Evolutionary conservation across 352 stramenopile species (phyloP), one percentile per base, ranked within the genome.

Genomic region (Nothophytophthora sp.): DNA sequence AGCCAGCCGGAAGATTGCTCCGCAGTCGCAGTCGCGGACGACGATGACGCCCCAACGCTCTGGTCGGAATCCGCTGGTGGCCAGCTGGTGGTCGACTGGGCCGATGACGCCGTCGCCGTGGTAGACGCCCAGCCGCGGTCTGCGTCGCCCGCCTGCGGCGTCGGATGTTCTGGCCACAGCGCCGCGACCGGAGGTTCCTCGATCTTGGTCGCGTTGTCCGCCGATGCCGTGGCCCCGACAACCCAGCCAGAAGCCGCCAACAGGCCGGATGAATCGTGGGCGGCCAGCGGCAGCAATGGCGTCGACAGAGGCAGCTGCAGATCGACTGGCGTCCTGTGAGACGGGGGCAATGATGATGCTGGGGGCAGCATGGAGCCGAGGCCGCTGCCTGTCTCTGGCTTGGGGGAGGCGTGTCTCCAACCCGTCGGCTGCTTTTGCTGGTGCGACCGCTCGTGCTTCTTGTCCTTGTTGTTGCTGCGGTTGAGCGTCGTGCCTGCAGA

Each of bases 211-310:
- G 53, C 30, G 38, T 28, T 48, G 50, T 57, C 50, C 29, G 50
- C 40, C 22, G 63, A 35, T 47, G 43, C 50, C 18, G 58, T 43
- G 30, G 58, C 52, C 25, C 68, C 69, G 24, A 37, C 53, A 12
- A 73, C 63, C 63, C 63, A 69, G 2, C 53, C 49, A 20, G 63
- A 72, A 11, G 52, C 63, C 9, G 63, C 63, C n/a, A n/a, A n/a
- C n/a, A n/a, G n/a, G n/a, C n/a, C n/a, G n/a, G n/a, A n/a, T n/a
- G n/a, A n/a, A n/a, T n/a, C n/a, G n/a, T n/a, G 1, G 52, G 51
- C 4, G 63, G 52, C 1, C 23, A 71, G 16, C 15, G n/a, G 32
- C 32, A 37, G 32, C 32, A 10, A 55, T 18, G 10, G 36, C 18
- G 58, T 49, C 18, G 39, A 11, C 8, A 42, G 15, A n/a, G n/a